phyloP scores from a whole-genome alignment of 1,139 yeast species.

The Oligophagozyma castellii region DNA sequence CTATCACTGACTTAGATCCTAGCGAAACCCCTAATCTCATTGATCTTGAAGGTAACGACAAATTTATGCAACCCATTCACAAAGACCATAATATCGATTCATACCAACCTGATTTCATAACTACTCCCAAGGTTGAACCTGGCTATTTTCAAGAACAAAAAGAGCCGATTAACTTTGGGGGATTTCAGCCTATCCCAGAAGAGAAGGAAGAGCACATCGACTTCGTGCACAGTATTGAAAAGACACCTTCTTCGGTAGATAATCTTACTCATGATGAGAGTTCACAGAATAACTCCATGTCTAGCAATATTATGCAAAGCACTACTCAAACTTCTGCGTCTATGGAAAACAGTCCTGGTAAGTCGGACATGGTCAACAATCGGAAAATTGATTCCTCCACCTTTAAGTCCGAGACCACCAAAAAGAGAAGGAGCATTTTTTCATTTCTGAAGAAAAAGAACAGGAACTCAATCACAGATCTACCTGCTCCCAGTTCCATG shows the following conservation, averaged over 20 bases:
- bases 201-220: neutral
- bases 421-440: conserved; percentile 25
- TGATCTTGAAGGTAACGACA: conserved; percentile 20
- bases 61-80: conserved; percentile 4
- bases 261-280: conserved; percentile 1
- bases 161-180: neutral
- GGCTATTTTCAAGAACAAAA: neutral
- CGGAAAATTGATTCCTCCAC: too few relatives aligned
- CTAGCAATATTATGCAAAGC: neutral
- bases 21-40: conserved; percentile 24
- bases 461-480: conserved; percentile 8
- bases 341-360: neutral
- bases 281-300: neutral
- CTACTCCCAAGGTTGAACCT: conserved; percentile 10
- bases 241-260: too few relatives aligned
- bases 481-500: conserved; percentile 5
- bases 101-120: conserved; percentile 22
- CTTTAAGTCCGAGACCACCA: neutral
- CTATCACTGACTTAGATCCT: conserved; percentile 5
- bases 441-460: conserved; percentile 23
- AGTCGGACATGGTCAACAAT: too few relatives aligned
- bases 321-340: neutral
- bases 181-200: neutral
- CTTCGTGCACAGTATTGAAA: too few relatives aligned
- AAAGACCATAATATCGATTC: conserved; percentile 1